These are phyloP conservation scores for Sugiyamaella castrensis DNA, from an alignment of 1,139 yeast genomes.

Conservation along the genomic window DNA sequence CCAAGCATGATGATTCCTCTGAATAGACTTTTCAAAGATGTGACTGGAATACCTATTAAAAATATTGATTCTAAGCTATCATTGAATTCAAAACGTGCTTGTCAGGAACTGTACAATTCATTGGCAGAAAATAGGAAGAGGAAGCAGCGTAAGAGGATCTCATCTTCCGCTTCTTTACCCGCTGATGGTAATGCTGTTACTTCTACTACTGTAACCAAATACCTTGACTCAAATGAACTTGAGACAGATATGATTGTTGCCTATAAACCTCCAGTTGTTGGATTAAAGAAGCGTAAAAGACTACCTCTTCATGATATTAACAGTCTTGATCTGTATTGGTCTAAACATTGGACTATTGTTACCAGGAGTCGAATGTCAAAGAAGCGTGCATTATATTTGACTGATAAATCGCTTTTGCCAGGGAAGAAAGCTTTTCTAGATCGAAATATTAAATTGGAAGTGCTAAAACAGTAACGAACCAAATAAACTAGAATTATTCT, in stretches of 20 bases:
- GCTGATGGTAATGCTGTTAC: neutral
- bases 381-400: neutral
- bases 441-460: constrained; percentile 3
- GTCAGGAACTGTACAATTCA: neutral
- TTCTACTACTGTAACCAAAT: neutral
- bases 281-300: neutral
- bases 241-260: neutral
- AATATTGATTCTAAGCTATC: constrained; percentile 5
- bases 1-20: neutral
- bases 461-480: no score
- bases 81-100: constrained; percentile 1
- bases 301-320: constrained; percentile 10
- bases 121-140: neutral
- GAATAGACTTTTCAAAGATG: constrained; percentile 1
- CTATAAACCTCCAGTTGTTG: neutral
- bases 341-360: constrained; percentile 13
- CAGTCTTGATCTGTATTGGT: constrained; percentile 15
- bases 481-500: no score
- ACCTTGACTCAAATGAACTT: neutral
- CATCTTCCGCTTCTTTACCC: neutral
- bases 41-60: constrained; percentile 1
- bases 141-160: neutral
- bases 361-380: constrained; percentile 5
- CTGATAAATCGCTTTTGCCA: neutral
- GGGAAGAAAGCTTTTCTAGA: constrained; percentile 3